Evolutionary conservation across 345 rosid genomes (phyloP).

Genomic region (Geranium brycei): DNA sequence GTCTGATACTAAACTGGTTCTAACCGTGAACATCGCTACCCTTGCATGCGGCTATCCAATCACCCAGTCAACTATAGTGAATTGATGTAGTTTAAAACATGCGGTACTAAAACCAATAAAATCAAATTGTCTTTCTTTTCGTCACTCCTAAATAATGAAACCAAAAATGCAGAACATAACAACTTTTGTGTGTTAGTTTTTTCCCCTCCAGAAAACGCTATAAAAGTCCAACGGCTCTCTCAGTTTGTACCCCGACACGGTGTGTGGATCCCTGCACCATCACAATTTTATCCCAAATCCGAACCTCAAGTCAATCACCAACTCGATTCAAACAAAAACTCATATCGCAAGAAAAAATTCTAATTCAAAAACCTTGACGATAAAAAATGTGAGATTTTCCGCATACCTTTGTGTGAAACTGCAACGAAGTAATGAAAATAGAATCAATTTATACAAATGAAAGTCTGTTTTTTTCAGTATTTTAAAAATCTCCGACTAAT

Average conservation of each 20-base stretch:
- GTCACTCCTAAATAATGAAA: too few species aligned
- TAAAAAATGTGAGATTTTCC: constrained; percentile 67
- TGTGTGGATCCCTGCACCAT: constrained; percentile 64
- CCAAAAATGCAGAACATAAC: too few species aligned
- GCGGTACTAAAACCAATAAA: too few species aligned
- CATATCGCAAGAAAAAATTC: background rate
- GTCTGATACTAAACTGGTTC: too few species aligned
- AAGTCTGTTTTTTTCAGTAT: background rate
- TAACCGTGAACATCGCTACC: too few species aligned
- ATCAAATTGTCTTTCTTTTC: too few species aligned
- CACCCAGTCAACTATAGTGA: too few species aligned
- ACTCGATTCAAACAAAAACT: background rate
- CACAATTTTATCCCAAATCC: background rate
- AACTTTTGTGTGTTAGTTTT: constrained; percentile 11
- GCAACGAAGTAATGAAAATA: constrained; percentile 11
- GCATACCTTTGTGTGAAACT: constrained; percentile 62
- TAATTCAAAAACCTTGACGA: constrained; percentile 39
- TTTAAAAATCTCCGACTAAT: background rate
- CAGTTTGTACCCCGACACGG: constrained; percentile 82
- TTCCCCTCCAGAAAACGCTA: constrained; percentile 53
- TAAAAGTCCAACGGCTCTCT: constrained; percentile 66
- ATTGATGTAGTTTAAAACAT: too few species aligned
- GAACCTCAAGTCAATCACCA: background rate
- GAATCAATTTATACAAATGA: background rate
- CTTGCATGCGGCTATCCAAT: too few species aligned